Percentiles rank a stretch among this genome's conserved stretches.
phyloP scores from a whole-genome alignment of 2,329 filamentous ascomycete species.

The Paracoccidioides brasiliensis region DNA sequence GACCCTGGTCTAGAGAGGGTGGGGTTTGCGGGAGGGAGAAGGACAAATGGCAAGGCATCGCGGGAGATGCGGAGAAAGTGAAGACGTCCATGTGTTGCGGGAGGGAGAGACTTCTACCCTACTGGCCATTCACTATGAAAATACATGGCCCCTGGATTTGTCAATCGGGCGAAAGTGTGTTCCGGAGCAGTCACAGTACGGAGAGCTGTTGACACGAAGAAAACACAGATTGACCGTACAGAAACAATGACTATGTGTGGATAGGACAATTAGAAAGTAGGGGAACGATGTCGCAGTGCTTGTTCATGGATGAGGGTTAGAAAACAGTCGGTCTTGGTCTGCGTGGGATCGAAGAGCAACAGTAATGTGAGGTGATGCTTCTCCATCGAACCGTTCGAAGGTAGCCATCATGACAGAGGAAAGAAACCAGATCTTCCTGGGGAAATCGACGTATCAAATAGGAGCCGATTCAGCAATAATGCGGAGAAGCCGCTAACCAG shows the following conservation, averaged over 20 bases:
- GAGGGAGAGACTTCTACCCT: neutral
- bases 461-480: neutral
- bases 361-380: neutral
- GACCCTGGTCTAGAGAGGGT: constrained; percentile 2
- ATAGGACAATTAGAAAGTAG: neutral
- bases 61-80: constrained; percentile 20
- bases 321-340: too few relatives aligned
- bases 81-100: constrained; percentile 14
- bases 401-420: neutral
- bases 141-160: neutral
- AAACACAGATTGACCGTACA: neutral
- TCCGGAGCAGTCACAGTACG: neutral
- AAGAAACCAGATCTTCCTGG: neutral
- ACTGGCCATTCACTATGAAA: constrained; percentile 1
- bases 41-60: constrained; percentile 19
- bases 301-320: neutral
- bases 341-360: too few relatives aligned
- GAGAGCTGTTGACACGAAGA: neutral
- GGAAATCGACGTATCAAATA: neutral
- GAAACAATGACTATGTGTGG: neutral
- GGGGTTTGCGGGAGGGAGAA: constrained; percentile 20
- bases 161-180: neutral
- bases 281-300: too few relatives aligned
- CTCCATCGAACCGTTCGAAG: neutral
- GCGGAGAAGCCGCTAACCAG: neutral